A percentile compares a stretch with the other conserved stretches of the same genome.
Evolutionary conservation across 768 basidiomycete genomes (phyloP).

Genomic region (Sporobolomyces phaffii): DNA sequence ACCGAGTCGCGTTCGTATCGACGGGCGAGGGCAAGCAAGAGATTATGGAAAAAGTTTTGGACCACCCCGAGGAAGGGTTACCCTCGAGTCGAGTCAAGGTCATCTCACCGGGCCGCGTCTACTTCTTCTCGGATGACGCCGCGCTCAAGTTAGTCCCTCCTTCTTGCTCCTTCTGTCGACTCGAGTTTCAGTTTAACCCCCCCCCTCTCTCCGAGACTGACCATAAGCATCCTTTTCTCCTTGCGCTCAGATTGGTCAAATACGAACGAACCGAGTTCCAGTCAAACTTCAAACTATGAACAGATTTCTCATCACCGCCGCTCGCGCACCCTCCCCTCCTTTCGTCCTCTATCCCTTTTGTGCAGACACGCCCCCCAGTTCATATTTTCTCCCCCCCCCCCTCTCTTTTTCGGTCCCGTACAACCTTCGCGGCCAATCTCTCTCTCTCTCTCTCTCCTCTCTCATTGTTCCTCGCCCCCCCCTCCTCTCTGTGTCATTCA

Average conservation of each 20-base stretch:
- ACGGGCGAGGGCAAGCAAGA: conserved; percentile 76
- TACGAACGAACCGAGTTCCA: conserved; percentile 30
- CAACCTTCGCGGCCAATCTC: no score
- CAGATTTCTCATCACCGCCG: background rate
- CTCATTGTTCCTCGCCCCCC: background rate
- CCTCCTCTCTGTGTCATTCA: background rate
- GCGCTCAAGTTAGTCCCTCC: conserved; percentile 52
- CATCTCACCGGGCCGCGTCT: conserved; percentile 71
- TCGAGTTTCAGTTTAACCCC: background rate
- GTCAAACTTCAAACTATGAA: conserved; percentile 21
- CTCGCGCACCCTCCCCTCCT: background rate
- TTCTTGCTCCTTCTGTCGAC: background rate
- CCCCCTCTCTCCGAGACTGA: no score
- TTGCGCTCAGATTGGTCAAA: conserved; percentile 19
- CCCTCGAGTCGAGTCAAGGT: conserved; percentile 79
- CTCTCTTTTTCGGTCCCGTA: no score
- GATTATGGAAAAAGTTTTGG: conserved; percentile 65
- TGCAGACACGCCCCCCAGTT: no score
- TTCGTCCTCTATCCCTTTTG: background rate
- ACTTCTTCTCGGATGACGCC: conserved; percentile 89
- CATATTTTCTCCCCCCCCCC: no score
- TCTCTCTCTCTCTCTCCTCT: background rate
- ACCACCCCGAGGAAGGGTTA: conserved; percentile 68
- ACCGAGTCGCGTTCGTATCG: conserved; percentile 81
- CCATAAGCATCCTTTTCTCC: no score